Conservation (phyloP, 2,329 filamentous ascomycete genomes). For the Epicoccum sorghinum region DNA sequence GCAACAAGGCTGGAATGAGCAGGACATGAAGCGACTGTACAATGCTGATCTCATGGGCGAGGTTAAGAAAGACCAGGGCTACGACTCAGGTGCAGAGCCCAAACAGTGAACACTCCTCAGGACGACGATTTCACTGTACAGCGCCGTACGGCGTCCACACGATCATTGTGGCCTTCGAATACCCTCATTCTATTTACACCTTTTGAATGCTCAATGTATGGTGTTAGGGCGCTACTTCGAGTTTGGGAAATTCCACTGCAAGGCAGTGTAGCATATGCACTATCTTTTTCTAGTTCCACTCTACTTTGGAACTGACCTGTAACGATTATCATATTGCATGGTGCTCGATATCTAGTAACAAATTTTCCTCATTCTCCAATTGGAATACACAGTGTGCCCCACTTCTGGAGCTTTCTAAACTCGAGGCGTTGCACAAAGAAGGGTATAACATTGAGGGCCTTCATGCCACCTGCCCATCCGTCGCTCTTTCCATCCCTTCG, state of each 20-base stretch:
- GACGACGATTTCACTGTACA: neutral
- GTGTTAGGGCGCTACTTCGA: conserved; percentile 1
- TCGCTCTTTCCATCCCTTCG: too few species aligned
- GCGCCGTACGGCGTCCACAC: too few species aligned
- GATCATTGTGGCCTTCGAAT: neutral
- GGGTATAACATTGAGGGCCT: too few species aligned
- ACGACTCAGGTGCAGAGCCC: conserved; percentile 27
- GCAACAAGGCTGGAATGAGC: conserved; percentile 43
- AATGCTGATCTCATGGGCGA: conserved; percentile 32
- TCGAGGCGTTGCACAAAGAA: too few species aligned
- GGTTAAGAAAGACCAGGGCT: conserved; percentile 33
- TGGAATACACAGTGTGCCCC: too few species aligned
- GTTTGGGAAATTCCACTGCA: neutral
- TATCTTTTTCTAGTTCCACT: too few species aligned
- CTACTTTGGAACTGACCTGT: too few species aligned
- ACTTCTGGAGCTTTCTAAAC: too few species aligned
- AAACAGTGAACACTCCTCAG: neutral
- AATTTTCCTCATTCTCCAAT: too few species aligned
- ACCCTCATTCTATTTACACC: neutral
- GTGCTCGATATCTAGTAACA: too few species aligned
- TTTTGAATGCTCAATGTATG: neutral
- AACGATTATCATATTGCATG: too few species aligned
- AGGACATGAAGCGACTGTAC: conserved; percentile 44
- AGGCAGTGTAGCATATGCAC: neutral
- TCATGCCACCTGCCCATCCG: too few species aligned